Base-by-base conservation (phyloP, 306 rosid genomes). In the Chamaecrista fasciculata region DNA sequence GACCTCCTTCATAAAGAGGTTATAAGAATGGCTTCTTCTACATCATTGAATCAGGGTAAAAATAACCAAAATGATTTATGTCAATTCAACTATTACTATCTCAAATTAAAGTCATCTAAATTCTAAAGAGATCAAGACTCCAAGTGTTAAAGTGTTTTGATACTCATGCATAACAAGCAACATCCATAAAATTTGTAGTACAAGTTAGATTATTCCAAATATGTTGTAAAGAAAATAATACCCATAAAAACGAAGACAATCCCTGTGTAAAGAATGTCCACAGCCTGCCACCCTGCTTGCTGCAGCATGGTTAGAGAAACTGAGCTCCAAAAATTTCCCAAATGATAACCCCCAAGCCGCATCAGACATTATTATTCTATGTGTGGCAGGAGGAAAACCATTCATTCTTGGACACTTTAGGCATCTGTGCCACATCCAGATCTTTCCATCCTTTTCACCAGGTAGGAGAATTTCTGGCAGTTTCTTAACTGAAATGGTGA, bases 361-460 rank as follows among this genome's bases (percentile, higher is more conserved):
- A 74, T 87, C 90, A 47, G 94, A 85, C 94, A 87, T 87, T 62
- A 87, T 71, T 62, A 87, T 79, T 80, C 94, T 76, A 33, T 75
- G 72, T 66, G 88, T 87, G 34, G 94, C 86, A 19, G 88, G 90
- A 53, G 94, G 94, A 74, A 85, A 87, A 18, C 94, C 90, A 46
- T 81, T 72, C 44, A 49, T 71, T 60, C 88, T 78, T 65, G 90
- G 94, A 70, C 94, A 87, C 61, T 76, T 76, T 61, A 87, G 52
- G 78, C 94, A 87, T 70, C 94, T 81, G 53, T 87, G 94, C 94
- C 94, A 87, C 94, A 87, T 87, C 94, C 94, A 87, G 26, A 59
- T 34, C 46, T 59, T 59, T 21, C 65, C 65, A 18, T 33, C 65
- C 28, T 59, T 59, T 59, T 87, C 94, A 40, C 94, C 94, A 8